phyloP scores from a whole-genome alignment of 257 asterid genomes.

The Lithospermum erythrorhizon region DNA sequence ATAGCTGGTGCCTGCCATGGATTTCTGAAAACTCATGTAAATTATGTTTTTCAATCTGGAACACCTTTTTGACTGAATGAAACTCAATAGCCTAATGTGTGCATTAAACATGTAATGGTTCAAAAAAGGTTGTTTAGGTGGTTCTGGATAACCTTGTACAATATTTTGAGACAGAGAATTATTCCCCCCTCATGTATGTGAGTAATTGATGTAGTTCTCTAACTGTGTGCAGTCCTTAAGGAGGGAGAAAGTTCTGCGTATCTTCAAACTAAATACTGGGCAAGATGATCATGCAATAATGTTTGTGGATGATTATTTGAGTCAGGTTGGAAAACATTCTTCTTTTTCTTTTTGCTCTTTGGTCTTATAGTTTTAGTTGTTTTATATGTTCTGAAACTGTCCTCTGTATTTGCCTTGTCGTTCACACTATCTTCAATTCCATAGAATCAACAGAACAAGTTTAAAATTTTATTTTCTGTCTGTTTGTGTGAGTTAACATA shows the following conservation, averaged over 20 bases:
- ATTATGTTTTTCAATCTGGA: background rate
- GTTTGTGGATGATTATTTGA: slow-evolving; percentile 69
- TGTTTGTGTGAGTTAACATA: no score
- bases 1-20: background rate
- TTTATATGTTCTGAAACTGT: background rate
- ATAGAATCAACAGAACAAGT: background rate
- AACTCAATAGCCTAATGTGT: background rate
- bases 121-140: background rate
- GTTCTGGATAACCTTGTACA: background rate
- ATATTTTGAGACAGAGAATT: background rate
- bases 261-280: slow-evolving; percentile 82
- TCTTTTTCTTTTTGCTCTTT: background rate
- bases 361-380: background rate
- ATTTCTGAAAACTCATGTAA: background rate
- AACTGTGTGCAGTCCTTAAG: slow-evolving; percentile 46
- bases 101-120: background rate
- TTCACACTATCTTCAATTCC: background rate
- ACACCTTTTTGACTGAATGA: background rate
- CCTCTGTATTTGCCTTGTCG: background rate
- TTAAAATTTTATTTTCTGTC: no score
- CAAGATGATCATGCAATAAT: slow-evolving; percentile 95
- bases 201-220: slow-evolving; percentile 2
- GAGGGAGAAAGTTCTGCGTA: slow-evolving; percentile 58
- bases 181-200: background rate
- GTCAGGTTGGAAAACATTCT: slow-evolving; percentile 45